phyloP scores from a whole-genome alignment of 2,329 filamentous ascomycete genomes.

The Pseudogymnoascus sp. region DNA sequence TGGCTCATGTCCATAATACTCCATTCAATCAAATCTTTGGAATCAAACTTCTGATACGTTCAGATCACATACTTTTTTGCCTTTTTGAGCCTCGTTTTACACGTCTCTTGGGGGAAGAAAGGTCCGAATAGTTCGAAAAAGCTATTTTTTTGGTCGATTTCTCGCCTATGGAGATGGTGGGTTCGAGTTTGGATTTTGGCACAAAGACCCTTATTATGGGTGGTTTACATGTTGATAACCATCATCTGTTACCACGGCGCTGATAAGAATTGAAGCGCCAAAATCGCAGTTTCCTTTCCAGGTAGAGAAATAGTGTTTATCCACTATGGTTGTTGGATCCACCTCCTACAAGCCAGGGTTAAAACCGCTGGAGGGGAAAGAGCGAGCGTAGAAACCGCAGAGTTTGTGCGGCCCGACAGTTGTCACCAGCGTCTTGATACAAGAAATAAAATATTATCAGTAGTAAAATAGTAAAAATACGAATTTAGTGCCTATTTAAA shows the following conservation, averaged over 20 bases:
- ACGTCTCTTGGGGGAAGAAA: neutral
- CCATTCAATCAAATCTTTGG: constrained; percentile 47
- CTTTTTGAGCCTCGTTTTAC: constrained; percentile 12
- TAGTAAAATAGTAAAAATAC: neutral
- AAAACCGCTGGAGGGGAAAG: neutral
- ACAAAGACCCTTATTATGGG: neutral
- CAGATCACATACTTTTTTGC: constrained; percentile 21
- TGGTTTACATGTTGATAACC: neutral
- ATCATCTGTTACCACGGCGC: neutral
- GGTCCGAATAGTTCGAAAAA: constrained; percentile 1
- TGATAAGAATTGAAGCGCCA: neutral
- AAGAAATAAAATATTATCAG: neutral
- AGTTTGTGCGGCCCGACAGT: neutral
- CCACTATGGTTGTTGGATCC: neutral
- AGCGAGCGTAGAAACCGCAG: neutral
- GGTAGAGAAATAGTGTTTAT: neutral
- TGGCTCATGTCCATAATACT: constrained; percentile 41
- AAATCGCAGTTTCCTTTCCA: neutral
- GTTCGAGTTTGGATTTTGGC: neutral
- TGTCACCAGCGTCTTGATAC: neutral
- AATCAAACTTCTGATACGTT: constrained; percentile 26
- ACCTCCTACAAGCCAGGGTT: neutral
- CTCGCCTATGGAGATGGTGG: neutral
- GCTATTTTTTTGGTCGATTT: neutral
- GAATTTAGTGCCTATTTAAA: neutral